phyloP scores from a whole-genome alignment of 768 basidiomycete species.

The Exidia glandulosa region DNA sequence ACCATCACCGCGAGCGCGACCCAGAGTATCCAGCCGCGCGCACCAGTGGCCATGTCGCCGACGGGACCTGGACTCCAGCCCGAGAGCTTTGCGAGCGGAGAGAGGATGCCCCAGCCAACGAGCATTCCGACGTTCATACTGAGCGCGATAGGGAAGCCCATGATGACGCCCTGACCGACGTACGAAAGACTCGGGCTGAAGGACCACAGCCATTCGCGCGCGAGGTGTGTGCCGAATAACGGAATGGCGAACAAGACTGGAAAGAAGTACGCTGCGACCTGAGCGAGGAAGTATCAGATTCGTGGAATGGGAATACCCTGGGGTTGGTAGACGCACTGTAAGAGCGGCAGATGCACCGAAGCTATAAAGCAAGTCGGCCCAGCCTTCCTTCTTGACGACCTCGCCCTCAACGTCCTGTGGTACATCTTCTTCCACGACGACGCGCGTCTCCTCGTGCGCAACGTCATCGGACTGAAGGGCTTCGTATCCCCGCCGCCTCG shows the following conservation, averaged over 20 bases:
- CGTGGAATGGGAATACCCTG: too few relatives aligned
- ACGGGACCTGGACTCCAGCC: slow-evolving; percentile 96
- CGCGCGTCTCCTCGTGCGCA: slow-evolving; percentile 13
- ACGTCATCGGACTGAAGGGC: slow-evolving; percentile 10
- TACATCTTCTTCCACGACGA: slow-evolving; percentile 19
- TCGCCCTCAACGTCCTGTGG: slow-evolving; percentile 27
- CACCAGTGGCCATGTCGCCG: slow-evolving; percentile 73
- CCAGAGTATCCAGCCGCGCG: slow-evolving; percentile 98
- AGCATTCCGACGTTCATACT: slow-evolving; percentile 96
- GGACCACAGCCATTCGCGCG: slow-evolving; percentile 84
- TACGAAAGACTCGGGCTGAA: slow-evolving; percentile 89
- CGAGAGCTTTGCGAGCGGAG: slow-evolving; percentile 65
- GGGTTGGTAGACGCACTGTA: slow-evolving; percentile 46
- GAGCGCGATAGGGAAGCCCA: slow-evolving; percentile 80
- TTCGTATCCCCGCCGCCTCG: slow-evolving; percentile 53
- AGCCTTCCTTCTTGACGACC: slow-evolving; percentile 54
- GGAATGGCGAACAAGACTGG: slow-evolving; percentile 83
- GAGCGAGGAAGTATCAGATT: neutral
- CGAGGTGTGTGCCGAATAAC: slow-evolving; percentile 71
- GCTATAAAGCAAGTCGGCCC: slow-evolving; percentile 67
- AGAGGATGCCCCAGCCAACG: slow-evolving; percentile 92
- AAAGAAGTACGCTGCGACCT: slow-evolving; percentile 85
- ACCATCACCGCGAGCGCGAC: slow-evolving; percentile 91
- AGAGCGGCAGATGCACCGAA: slow-evolving; percentile 63
- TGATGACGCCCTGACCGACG: slow-evolving; percentile 67